Base-by-base conservation (phyloP, 208 protist genomes). In the Crithidia sp. region DNA sequence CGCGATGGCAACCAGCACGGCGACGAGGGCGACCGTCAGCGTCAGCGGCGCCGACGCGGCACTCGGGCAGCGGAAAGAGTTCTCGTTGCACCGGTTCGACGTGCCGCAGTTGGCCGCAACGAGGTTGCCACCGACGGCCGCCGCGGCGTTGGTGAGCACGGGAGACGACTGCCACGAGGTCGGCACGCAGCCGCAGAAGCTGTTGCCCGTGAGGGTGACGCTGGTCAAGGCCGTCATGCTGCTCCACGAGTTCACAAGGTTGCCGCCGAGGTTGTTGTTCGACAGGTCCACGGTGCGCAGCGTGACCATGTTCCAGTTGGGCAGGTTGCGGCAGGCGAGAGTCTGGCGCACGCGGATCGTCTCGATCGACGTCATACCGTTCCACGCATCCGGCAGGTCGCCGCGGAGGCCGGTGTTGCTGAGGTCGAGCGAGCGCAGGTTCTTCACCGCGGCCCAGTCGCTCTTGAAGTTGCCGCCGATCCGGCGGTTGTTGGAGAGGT, bases 401-500 rank as follows among this genome's bases (percentile, higher is more conserved):
- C 56, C 55, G 40, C 47, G 4, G 49, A 80, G 60, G 49, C 16
- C 4, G 37, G 75, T 80, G 68, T 36, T 57, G 75, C 67, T 73
- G 43, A 80, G 62, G 68, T 74, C 45, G 56, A 80, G 36, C 57
- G 36, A 61, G 14, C n/a, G 13, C 14, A 80, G 44, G 28, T 60
- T 43, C 14, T 12, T 16, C 16, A 80, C 63, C 40, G 28, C 28
- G 2, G 44, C 61, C 75, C 75, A 80, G 43, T 16, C 37, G 41
- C 4, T 14, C 0, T 43, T 55, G 41, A 81, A 72, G 36, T 2
- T 49, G 43, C 76, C 69, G 7, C 4, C 41, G 43, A 75, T 53
- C 53, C 57, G 52, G 1, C 2, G 8, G 69, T 81, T 81, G 69
- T 69, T 67, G 45, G 49, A 72, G 40, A 81, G 13, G 60, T 81